Evolutionary conservation across 768 basidiomycete genomes (phyloP), one percentile per base, ranked within the genome.

Genomic region (Naganishia vaughanmartiniae): DNA sequence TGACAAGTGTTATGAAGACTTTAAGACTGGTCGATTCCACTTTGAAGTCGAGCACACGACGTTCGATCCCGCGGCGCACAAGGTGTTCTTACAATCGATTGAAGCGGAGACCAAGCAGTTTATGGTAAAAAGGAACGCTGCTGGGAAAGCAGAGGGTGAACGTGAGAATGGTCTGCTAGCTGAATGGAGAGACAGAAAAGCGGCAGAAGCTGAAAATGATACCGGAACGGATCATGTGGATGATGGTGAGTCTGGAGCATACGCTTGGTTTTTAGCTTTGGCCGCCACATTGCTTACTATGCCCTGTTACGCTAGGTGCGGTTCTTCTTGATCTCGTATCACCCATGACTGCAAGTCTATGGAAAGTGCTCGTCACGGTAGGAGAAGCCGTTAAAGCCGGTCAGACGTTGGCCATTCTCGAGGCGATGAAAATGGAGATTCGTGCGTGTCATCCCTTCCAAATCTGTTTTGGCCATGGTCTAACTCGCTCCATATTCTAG

Each of bases 51-150:
- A 88, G 73, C 78, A 83, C 4, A 82, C 82, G 0, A 80, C 78
- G 0, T 87, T 89, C 73, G 87, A 86, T 11, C 85, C 89, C 82
- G 76, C 77, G 11, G 81, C 84, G 6, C 86, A 89, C 71, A 81
- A 78, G 2, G 45, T 70, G 0, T 87, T 87, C 71, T 74, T 83
- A 1, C 72, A 79, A 4, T 80, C 81, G 0, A 83, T 87, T 24
- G 77, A 79, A 4, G 78, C 79, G 0, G 85, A 88, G 68, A 77
- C 85, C 0, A 66, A 72, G 0, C 74, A 72, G 34, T 87, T 87
- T 76, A 83, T 83, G 42, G 71, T 73, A n/a, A 78, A 75, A 39
- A 86, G 86, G 66, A 67, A 72, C 54, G 46, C 55, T 60, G 74
- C 67, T 21, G 65, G 39, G 10, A 57, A 72, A 46, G 48, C 48